Conservation (phyloP, 371 early-diverging fungal genomes). For the Mortierella sp. region DNA sequence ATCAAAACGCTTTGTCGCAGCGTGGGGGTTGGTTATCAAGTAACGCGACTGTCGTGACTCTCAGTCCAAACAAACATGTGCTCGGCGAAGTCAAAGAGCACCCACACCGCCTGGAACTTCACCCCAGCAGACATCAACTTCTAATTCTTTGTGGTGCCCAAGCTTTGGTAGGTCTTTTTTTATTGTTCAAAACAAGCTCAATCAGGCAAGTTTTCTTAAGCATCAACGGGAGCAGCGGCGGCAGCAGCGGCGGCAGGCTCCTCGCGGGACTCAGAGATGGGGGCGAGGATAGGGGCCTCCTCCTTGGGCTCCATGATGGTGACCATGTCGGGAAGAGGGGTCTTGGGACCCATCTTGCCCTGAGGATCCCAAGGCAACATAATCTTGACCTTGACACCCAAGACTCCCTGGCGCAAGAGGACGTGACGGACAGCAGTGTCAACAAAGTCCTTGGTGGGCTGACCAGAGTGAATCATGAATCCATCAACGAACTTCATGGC, state of each 20-base stretch:
- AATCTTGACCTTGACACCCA: constrained; percentile 99
- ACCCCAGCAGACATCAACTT: too few species aligned
- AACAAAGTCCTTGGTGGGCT: constrained; percentile 98
- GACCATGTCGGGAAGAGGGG: constrained; percentile 96
- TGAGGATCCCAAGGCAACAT: constrained; percentile 98
- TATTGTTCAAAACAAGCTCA: constrained; percentile 31
- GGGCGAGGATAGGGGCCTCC: constrained; percentile 75
- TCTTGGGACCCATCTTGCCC: constrained; percentile 97
- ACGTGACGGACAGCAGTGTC: constrained; percentile 98
- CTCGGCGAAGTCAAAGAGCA: too few species aligned
- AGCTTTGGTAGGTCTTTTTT: constrained; percentile 4
- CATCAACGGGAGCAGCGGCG: constrained; percentile 48
- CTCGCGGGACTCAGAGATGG: constrained; percentile 77
- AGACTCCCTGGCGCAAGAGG: constrained; percentile 99
- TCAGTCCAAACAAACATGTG: too few species aligned
- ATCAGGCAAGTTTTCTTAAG: constrained; percentile 39
- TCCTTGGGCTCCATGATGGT: constrained; percentile 97
- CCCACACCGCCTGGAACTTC: too few species aligned
- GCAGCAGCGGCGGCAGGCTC: constrained; percentile 57
- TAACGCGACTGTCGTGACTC: too few species aligned
- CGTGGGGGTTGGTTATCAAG: too few species aligned
- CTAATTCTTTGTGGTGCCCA: too few species aligned
- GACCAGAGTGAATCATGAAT: constrained; percentile 99
- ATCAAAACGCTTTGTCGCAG: too few species aligned
- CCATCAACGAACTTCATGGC: constrained; percentile 99